Evolutionary conservation across 148 eudicot genomes (phyloP).

Genomic region (Diospyros lotus): DNA sequence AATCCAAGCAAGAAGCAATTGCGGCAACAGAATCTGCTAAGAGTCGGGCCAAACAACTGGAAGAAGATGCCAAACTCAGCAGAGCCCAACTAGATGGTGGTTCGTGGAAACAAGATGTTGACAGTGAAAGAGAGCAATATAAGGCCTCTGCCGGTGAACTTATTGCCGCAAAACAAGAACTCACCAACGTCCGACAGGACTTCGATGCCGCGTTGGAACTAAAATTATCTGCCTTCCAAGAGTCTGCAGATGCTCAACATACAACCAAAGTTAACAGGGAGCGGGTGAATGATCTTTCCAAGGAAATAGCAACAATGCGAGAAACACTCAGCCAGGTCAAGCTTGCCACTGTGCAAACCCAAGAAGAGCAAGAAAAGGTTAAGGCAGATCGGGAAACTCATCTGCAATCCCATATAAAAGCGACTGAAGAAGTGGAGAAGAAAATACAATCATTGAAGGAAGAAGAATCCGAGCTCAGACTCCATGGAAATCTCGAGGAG

Average conservation of each 20-base stretch:
- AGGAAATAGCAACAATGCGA: conserved; percentile 41
- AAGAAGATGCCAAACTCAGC: conserved; percentile 37
- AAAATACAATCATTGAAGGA: conserved; percentile 32
- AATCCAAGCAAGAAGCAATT: conserved; percentile 55
- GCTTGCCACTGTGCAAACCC: conserved; percentile 32
- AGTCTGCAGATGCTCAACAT: conserved; percentile 54
- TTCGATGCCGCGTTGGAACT: conserved; percentile 48
- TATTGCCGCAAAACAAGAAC: conserved; percentile 61
- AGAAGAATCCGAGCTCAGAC: conserved; percentile 29
- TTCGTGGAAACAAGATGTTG: conserved; percentile 31
- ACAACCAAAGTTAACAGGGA: conserved; percentile 38
- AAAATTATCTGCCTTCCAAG: conserved; percentile 42
- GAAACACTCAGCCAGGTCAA: conserved; percentile 43
- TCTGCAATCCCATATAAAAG: conserved; percentile 20
- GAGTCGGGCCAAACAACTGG: conserved; percentile 38
- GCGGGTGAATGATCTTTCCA: conserved; percentile 37
- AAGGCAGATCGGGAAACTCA: conserved; percentile 33
- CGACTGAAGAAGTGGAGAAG: conserved; percentile 41
- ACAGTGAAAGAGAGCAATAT: conserved; percentile 44
- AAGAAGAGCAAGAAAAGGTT: conserved; percentile 39
- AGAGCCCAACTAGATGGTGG: conserved; percentile 22
- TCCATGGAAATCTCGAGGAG: conserved; percentile 30
- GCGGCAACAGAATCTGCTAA: conserved; percentile 63
- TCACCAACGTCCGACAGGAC: conserved; percentile 55
- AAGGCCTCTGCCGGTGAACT: conserved; percentile 58